Evolutionary conservation across 2,329 filamentous ascomycete species (phyloP).

Genomic region (Claviceps sp.): DNA sequence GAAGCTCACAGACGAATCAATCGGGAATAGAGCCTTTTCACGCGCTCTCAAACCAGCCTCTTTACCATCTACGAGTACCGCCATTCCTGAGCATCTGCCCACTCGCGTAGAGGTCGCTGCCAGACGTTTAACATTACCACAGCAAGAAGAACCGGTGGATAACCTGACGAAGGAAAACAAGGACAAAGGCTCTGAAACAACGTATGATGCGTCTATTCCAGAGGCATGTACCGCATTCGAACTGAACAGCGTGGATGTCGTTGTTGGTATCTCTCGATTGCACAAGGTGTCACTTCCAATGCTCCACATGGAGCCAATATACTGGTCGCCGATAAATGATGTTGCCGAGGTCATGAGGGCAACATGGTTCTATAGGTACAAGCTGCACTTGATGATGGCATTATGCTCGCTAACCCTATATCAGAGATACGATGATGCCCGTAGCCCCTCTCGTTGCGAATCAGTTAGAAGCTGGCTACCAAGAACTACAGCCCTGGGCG

Average conservation of each 20-base stretch:
- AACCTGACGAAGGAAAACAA: not conserved
- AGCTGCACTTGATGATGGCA: not conserved
- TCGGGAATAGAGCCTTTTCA: not conserved
- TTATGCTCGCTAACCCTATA: slow-evolving; percentile 8
- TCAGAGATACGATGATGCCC: slow-evolving; percentile 73
- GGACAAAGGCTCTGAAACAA: not conserved
- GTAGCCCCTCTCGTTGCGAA: slow-evolving; percentile 79
- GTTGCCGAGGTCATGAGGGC: slow-evolving; percentile 69
- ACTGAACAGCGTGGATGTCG: slow-evolving; percentile 40
- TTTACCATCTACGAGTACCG: not conserved
- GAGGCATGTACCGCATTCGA: slow-evolving; percentile 1
- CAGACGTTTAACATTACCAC: not conserved
- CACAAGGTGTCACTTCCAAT: slow-evolving; percentile 77
- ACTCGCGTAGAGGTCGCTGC: not conserved
- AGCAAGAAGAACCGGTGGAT: not conserved
- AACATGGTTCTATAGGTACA: slow-evolving; percentile 85
- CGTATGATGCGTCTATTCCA: not conserved
- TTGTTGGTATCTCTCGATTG: slow-evolving; percentile 79
- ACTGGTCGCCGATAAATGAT: slow-evolving; percentile 92
- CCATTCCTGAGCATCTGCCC: not conserved
- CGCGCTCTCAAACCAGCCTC: not conserved
- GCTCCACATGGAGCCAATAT: slow-evolving; percentile 87
- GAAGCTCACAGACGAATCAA: not conserved
- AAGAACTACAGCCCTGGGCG: slow-evolving; percentile 76
- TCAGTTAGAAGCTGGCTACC: slow-evolving; percentile 80